phyloP scores from a whole-genome alignment of 2,329 filamentous ascomycete genomes.

The Alternaria sp. region DNA sequence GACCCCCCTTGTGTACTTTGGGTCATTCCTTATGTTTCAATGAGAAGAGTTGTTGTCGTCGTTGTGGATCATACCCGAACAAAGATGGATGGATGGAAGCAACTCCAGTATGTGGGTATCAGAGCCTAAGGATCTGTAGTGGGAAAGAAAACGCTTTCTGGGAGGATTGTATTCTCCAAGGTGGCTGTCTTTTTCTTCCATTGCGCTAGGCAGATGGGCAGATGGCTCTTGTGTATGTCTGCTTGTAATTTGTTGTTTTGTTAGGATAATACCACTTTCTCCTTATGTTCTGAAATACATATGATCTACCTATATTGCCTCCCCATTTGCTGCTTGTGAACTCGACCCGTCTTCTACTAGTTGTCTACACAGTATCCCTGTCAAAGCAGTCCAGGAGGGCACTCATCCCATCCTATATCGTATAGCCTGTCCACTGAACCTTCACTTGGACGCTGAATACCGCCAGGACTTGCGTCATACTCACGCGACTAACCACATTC shows the following conservation, averaged over 20 bases:
- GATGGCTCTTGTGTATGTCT: constrained; percentile 12
- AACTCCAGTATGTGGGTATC: not conserved
- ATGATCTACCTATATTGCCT: not conserved
- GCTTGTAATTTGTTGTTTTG: constrained; percentile 21
- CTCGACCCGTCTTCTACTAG: no score
- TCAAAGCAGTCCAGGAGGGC: not conserved
- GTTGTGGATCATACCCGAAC: not conserved
- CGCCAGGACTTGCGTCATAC: not conserved
- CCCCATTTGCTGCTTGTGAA: not conserved
- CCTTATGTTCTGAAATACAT: constrained; percentile 5
- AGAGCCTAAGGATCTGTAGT: not conserved
- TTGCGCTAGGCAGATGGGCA: not conserved
- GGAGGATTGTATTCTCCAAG: not conserved
- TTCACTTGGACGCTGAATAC: not conserved
- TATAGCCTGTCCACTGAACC: not conserved
- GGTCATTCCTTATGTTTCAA: not conserved
- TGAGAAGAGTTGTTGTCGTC: not conserved
- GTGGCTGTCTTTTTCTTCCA: not conserved
- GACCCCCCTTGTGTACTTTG: not conserved
- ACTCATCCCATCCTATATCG: not conserved
- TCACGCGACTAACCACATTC: not conserved
- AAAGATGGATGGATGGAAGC: constrained; percentile 1
- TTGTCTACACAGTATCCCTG: not conserved
- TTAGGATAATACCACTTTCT: constrained; percentile 26
- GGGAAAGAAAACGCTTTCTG: not conserved